Base-by-base conservation (phyloP, 2,329 filamentous ascomycete genomes). In the Aspergillus fumigatus region DNA sequence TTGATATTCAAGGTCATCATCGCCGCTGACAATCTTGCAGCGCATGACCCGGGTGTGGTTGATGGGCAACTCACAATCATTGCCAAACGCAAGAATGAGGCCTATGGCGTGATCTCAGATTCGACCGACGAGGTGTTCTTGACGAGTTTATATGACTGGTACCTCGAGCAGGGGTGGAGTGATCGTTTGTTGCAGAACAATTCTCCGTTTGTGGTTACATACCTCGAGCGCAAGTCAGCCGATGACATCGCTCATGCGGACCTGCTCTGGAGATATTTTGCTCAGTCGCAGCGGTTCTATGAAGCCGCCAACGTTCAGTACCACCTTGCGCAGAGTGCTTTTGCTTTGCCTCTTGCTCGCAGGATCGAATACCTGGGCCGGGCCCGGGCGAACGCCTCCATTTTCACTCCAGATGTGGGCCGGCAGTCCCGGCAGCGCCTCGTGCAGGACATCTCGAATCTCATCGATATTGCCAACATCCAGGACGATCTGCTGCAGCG, bases 121-220 rank as follows among this genome's bases (percentile, higher is more conserved):
- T 96, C 93, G 0, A 84, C 88, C 14, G 94, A 99, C 64, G 90
- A 97, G 68, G 89, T 97, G 4, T 99, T 99, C 78, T 88, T 97
- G 71, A 95, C 90, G 59, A 91, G 90, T 66, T 81, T 99, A n/a
- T 99, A 97, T 71, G 92, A 97, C 67, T 99, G 94, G 93, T 99
- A 99, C 73, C 86, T 97, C 63, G 77, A 83, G 53, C 87, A 92
- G 70, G 88, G 89, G 19, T 92, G 90, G 86, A 88, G 85, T 9
- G 91, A 97, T 61, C 88, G 92, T 14, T 83, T 99, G 27, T 83
- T 99, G 35, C 86, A 88, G 38, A 91, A 94, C 52, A 84, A 92
- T 56, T 96, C 92, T 4, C 84, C 88, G 0, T 92, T 92, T 66
- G 91, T 97, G 26, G 83, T 95, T 45, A 89, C 87, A 2, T 99